A percentile compares a stretch with the other conserved stretches of the same genome.
phyloP scores from a whole-genome alignment of 2,329 filamentous ascomycete species.

The Fonsecaea nubica region DNA sequence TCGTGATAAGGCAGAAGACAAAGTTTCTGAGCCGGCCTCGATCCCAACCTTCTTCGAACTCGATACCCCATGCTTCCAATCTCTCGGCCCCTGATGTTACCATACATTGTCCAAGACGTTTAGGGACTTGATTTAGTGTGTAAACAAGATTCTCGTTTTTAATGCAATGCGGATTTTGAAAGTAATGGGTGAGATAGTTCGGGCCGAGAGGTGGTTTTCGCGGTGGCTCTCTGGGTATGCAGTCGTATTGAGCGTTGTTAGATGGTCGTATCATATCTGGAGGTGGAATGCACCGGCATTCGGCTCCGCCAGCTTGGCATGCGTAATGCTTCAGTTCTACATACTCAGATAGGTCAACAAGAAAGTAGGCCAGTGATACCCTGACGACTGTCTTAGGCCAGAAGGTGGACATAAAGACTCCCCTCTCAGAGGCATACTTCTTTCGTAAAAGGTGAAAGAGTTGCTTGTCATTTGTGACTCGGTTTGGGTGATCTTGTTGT shows the following conservation, averaged over 20 bases:
- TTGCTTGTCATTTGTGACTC: not conserved
- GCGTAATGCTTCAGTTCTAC: not conserved
- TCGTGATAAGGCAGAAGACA: not conserved
- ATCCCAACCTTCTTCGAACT: constrained; percentile 17
- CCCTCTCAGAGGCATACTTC: not conserved
- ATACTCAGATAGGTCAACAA: not conserved
- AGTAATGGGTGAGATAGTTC: not conserved
- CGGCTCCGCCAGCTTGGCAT: not conserved
- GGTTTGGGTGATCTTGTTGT: not conserved
- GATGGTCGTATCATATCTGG: no score
- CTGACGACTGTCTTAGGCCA: not conserved
- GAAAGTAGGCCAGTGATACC: not conserved
- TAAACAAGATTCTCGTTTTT: not conserved
- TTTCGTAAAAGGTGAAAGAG: not conserved
- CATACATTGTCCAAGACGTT: not conserved
- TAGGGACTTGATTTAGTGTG: not conserved
- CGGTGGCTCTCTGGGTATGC: no score
- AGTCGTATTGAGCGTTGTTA: not conserved
- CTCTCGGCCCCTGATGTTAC: not conserved
- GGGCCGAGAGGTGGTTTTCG: not conserved
- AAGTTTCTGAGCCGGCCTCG: constrained; percentile 5
- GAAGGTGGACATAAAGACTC: not conserved
- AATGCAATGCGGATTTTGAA: not conserved
- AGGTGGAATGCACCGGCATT: not conserved
- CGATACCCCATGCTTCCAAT: constrained; percentile 2